These are phyloP conservation scores for Fusarium torulosum DNA, from an alignment of 2,329 filamentous ascomycete species.

Conservation along the genomic window DNA sequence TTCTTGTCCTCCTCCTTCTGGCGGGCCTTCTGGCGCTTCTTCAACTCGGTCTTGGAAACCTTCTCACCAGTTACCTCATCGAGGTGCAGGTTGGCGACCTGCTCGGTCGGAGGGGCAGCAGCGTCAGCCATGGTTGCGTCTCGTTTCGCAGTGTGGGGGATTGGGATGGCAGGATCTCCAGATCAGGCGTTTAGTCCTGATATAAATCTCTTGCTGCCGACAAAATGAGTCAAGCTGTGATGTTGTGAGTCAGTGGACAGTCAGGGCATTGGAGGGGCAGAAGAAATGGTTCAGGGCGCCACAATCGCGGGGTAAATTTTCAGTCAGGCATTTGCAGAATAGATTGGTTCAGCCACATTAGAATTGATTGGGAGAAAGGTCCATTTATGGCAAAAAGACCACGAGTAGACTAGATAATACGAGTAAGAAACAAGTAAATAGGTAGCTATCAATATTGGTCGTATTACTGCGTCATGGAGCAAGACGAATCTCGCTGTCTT, in stretches of 20 bases:
- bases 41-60: constrained; percentile 87
- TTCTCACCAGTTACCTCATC: constrained; percentile 95
- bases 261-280: constrained; percentile 51
- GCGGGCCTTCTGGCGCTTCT: constrained; percentile 94
- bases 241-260: constrained; percentile 47
- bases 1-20: constrained; percentile 90
- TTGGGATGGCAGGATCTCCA: constrained; percentile 17
- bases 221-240: constrained; percentile 41
- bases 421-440: background rate
- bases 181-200: constrained; percentile 31
- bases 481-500: constrained; percentile 43
- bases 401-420: constrained; percentile 7
- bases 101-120: constrained; percentile 58
- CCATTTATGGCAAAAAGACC: constrained; percentile 14
- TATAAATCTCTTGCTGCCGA: constrained; percentile 33
- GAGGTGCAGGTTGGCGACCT: constrained; percentile 80
- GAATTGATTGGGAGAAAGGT: background rate
- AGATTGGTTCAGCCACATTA: constrained; percentile 39
- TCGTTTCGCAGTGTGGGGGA: constrained; percentile 20
- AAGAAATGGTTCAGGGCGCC: constrained; percentile 44
- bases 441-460: constrained; percentile 36
- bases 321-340: constrained; percentile 22
- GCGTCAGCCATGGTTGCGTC: constrained; percentile 50
- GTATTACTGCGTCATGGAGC: constrained; percentile 52
- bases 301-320: constrained; percentile 52